Conservation (phyloP, 2,329 filamentous ascomycete genomes). For the Penicillium sclerotigenum region DNA sequence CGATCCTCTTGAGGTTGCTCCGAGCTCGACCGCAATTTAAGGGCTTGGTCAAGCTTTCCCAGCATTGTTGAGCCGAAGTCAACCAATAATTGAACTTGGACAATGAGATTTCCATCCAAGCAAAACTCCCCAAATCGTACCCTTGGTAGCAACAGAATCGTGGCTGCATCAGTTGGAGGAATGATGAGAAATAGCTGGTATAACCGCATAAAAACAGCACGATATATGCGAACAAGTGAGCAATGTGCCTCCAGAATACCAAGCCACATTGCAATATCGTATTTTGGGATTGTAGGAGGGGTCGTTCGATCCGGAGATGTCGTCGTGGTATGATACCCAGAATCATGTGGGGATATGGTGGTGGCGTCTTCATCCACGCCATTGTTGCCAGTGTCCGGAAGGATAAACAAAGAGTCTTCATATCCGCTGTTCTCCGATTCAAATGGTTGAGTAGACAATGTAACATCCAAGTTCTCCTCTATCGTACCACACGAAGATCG, state of each 20-base stretch:
- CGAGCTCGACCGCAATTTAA: conserved; percentile 1
- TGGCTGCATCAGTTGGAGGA: conserved; percentile 10
- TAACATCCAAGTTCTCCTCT: background rate
- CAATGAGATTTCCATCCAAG: conserved; percentile 9
- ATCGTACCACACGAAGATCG: background rate
- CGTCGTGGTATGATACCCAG: conserved; percentile 8
- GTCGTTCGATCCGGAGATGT: background rate
- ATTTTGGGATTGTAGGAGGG: background rate
- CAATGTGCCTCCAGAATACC: conserved; percentile 16
- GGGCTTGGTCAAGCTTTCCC: conserved; percentile 8
- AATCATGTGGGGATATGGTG: conserved; percentile 12
- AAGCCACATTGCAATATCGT: conserved; percentile 9
- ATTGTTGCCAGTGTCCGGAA: background rate
- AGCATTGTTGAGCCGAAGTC: conserved; percentile 15
- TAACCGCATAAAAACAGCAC: conserved; percentile 15
- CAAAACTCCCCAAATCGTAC: conserved; percentile 8
- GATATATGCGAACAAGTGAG: conserved; percentile 16
- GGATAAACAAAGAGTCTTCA: background rate
- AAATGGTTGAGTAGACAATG: background rate
- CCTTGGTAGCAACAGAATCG: conserved; percentile 12
- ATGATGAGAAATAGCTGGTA: conserved; percentile 18
- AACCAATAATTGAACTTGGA: conserved; percentile 12
- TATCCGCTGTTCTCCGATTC: background rate
- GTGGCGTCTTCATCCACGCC: background rate
- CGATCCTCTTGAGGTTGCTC: background rate